Evolutionary conservation across 306 rosid genomes (phyloP), one percentile per base, ranked within the genome.

Genomic region (Neltuma alba): DNA sequence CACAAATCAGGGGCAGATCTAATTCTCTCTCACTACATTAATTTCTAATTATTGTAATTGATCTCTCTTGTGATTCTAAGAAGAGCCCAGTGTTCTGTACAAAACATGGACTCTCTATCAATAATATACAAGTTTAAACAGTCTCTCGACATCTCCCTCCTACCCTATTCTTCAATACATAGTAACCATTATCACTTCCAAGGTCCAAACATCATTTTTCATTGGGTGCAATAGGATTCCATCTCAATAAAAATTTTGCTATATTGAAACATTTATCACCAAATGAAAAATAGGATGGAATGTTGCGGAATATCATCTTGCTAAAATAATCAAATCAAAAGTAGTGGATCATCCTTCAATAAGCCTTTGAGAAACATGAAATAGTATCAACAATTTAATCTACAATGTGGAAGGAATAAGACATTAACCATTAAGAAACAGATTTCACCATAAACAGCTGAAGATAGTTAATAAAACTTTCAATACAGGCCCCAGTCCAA

Each of bases 231-330:
- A 52, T 33, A 33, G 76, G 5, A 50, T 50, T 52, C 64, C n/a
- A 16, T 48, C 64, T 50, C 47, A 72, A 4, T 48, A 50, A 50
- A 48, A 48, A 34, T 72, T n/a, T 31, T 23, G 11, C 14, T 33
- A 72, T n/a, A 48, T 72, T n/a, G 6, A 68, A 68, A 40, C n/a
- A 38, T 3, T 10, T 40, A 68, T 68, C 36, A 21, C 52, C 2
- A 68, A 68, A 68, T 38, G 36, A 12, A 65, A 67, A 68, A 23
- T 38, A 45, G 41, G 21, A 68, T 68, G 34, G 34, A 41, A 68
- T 21, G 41, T 34, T 23, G 73, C 6, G 0, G 54, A 25, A 23
- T 41, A 41, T 68, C 70, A 34, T 65, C 34, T 41, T 66, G 15
- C 3, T 37, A 23, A 68, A 28, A 68, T 41, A 23, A 68, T 68